phyloP scores from a whole-genome alignment of 768 basidiomycete species.

The Rhodotorula sphaerocarpa region DNA sequence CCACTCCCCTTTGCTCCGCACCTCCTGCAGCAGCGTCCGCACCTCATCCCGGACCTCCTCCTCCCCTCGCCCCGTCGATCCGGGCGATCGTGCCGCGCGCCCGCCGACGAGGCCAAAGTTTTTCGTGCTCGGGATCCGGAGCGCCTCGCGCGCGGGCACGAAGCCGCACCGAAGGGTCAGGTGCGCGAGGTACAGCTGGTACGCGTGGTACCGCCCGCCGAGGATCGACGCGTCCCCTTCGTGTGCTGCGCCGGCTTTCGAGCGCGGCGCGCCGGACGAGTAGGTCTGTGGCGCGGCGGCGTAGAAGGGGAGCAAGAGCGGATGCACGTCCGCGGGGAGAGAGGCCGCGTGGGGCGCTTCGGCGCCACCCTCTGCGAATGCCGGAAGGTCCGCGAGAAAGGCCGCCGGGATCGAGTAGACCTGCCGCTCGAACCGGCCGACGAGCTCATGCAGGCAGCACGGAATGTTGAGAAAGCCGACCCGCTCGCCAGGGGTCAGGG shows the following conservation, averaged over 20 bases:
- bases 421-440: conserved; percentile 67
- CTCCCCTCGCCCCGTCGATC: background rate
- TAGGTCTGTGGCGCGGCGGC: conserved; percentile 30
- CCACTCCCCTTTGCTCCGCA: conserved; percentile 18
- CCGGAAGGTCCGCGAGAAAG: conserved; percentile 36
- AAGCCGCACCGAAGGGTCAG: conserved; percentile 70
- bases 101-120: conserved; percentile 80
- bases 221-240: conserved; percentile 42
- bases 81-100: conserved; percentile 6
- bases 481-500: conserved; percentile 48
- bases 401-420: conserved; percentile 50
- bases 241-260: background rate
- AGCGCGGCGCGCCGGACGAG: no score
- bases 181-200: conserved; percentile 76
- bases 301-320: conserved; percentile 33
- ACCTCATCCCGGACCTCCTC: conserved; percentile 1
- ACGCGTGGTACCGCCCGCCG: conserved; percentile 63
- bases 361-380: background rate
- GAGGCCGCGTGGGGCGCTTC: background rate
- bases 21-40: background rate
- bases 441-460: conserved; percentile 58
- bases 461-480: conserved; percentile 55
- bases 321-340: conserved; percentile 30
- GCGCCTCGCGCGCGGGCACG: conserved; percentile 71
- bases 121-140: conserved; percentile 85